phyloP scores from a whole-genome alignment of 768 basidiomycete species.

The Mycena indigotica region DNA sequence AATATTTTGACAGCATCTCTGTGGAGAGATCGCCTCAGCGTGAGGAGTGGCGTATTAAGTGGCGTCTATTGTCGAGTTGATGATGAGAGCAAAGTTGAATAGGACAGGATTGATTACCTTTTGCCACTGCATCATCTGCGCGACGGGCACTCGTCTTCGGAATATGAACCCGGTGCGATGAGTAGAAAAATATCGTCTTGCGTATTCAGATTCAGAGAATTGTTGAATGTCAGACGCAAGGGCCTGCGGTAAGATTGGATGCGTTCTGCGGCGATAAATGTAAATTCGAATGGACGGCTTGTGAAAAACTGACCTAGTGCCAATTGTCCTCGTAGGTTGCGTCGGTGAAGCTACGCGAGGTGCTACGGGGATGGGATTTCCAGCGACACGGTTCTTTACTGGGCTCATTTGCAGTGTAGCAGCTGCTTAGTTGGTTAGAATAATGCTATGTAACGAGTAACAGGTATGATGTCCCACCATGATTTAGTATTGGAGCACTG shows the following conservation, averaged over 20 bases:
- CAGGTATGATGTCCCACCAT: constrained; percentile 46
- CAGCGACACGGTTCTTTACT: constrained; percentile 62
- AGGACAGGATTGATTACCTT: constrained; percentile 46
- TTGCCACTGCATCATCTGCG: constrained; percentile 91
- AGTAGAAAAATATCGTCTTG: constrained; percentile 85
- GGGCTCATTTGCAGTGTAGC: constrained; percentile 77
- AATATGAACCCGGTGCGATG: constrained; percentile 90
- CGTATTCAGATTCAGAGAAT: constrained; percentile 85
- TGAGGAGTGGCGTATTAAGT: constrained; percentile 73
- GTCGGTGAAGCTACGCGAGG: constrained; percentile 32
- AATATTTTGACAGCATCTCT: constrained; percentile 84
- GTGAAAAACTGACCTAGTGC: constrained; percentile 66
- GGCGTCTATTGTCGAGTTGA: constrained; percentile 45
- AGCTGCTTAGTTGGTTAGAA: constrained; percentile 43
- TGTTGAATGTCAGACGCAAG: constrained; percentile 84
- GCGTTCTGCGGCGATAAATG: constrained; percentile 64
- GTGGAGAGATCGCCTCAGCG: constrained; percentile 62
- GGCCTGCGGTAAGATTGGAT: constrained; percentile 77
- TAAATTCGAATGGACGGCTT: no score
- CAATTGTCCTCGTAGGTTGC: constrained; percentile 47
- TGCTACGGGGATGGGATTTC: constrained; percentile 65
- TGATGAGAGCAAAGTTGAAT: background rate
- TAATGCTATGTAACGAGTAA: constrained; percentile 7
- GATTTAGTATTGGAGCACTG: constrained; percentile 68
- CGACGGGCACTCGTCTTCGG: constrained; percentile 76